phyloP scores from a whole-genome alignment of 2,329 filamentous ascomycete species.

The Stromatinia cepivora region DNA sequence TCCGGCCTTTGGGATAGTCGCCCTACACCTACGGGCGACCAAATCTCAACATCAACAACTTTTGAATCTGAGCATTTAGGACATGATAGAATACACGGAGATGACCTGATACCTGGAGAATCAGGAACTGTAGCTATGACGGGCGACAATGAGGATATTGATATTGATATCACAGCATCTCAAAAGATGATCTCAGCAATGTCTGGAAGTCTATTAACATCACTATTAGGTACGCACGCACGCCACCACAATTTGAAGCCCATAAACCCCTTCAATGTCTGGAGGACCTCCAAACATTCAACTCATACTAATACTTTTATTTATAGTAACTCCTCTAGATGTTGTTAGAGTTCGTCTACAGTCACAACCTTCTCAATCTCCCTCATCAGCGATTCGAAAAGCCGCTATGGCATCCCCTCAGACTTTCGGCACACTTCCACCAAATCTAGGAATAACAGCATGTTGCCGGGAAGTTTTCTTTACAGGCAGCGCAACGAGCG shows the following conservation, averaged over 20 bases:
- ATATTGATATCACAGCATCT: slow-evolving; percentile 69
- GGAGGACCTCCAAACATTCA: too few relatives aligned
- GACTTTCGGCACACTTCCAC: slow-evolving; percentile 67
- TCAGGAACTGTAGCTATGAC: slow-evolving; percentile 37
- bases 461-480: slow-evolving; percentile 98
- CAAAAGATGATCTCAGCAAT: slow-evolving; percentile 97
- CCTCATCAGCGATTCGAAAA: slow-evolving; percentile 53
- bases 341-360: slow-evolving; percentile 94
- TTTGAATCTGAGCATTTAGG: slow-evolving; percentile 27
- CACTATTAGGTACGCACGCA: slow-evolving; percentile 70
- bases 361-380: slow-evolving; percentile 65
- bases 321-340: slow-evolving; percentile 85
- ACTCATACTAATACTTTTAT: slow-evolving; percentile 10
- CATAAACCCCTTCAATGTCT: slow-evolving; percentile 12
- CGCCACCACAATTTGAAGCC: slow-evolving; percentile 18
- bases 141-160: slow-evolving; percentile 43
- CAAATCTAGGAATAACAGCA: slow-evolving; percentile 84
- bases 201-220: slow-evolving; percentile 85
- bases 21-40: slow-evolving; percentile 26
- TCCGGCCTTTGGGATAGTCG: slow-evolving; percentile 32
- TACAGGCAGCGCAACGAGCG: slow-evolving; percentile 73
- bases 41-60: slow-evolving; percentile 35
- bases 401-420: slow-evolving; percentile 55
- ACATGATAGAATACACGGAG: slow-evolving; percentile 39
- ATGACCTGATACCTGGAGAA: slow-evolving; percentile 35